Conservation (phyloP, 441 rosid genomes). For the Adansonia gregorii region DNA sequence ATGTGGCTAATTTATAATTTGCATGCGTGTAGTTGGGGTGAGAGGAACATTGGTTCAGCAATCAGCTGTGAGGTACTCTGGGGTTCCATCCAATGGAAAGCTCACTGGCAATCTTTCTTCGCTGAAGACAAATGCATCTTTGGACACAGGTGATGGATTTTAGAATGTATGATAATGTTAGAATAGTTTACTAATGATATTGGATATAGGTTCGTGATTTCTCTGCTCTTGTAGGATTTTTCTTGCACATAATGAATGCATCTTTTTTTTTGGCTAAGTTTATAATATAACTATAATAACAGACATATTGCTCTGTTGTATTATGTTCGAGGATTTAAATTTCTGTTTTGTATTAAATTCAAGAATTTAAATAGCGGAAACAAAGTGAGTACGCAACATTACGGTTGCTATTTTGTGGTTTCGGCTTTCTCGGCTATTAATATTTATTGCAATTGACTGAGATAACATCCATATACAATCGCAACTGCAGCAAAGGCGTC, state of each 20-base stretch:
- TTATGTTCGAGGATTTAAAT: not conserved
- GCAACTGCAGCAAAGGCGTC: too few species aligned
- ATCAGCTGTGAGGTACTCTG: constrained; percentile 49
- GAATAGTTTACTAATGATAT: not conserved
- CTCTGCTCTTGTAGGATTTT: not conserved
- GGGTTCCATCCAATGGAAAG: constrained; percentile 50
- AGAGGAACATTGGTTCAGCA: constrained; percentile 62
- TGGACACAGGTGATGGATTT: constrained; percentile 40
- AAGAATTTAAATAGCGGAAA: too few species aligned
- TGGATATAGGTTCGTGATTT: not conserved
- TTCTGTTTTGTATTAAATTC: too few species aligned
- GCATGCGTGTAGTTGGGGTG: constrained; percentile 49
- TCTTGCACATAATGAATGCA: not conserved
- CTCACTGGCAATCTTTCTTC: constrained; percentile 44
- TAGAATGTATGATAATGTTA: not conserved
- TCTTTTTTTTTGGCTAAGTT: not conserved
- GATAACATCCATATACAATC: too few species aligned
- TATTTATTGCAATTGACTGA: too few species aligned
- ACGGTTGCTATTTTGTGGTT: too few species aligned
- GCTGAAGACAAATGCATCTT: constrained; percentile 48
- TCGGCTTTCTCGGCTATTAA: too few species aligned
- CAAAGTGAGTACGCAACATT: too few species aligned
- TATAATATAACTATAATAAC: not conserved
- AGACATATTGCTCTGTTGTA: not conserved
- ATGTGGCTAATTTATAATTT: not conserved